phyloP scores from a whole-genome alignment of 148 eudicot genomes.

The Agrostemma githago region DNA sequence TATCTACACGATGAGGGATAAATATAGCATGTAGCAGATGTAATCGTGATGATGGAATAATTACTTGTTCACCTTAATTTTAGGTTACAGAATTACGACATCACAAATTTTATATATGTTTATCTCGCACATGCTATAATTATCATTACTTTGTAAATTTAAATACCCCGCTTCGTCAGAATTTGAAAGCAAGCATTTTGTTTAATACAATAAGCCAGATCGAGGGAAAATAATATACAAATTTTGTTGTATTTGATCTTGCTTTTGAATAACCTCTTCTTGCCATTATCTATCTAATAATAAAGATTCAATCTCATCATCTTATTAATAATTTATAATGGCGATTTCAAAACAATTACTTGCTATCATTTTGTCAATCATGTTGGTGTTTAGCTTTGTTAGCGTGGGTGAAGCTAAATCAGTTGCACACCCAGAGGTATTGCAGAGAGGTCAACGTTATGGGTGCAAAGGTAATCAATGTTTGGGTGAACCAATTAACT shows the following conservation, averaged over 20 bases:
- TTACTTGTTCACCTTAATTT: too few relatives aligned
- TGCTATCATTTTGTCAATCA: not conserved
- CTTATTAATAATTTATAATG: not conserved
- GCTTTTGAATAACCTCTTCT: not conserved
- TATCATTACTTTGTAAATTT: not conserved
- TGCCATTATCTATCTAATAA: too few relatives aligned
- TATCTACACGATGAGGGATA: not conserved
- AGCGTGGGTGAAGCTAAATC: not conserved
- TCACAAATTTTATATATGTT: not conserved
- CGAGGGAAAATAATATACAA: too few relatives aligned
- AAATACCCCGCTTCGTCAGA: not conserved
- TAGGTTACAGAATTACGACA: not conserved
- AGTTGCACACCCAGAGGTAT: not conserved
- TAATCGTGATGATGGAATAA: not conserved
- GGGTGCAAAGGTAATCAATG: too few relatives aligned
- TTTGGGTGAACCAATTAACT: too few relatives aligned
- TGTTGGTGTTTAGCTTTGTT: not conserved
- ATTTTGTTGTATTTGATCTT: too few relatives aligned
- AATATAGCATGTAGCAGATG: not conserved
- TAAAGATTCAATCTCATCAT: too few relatives aligned
- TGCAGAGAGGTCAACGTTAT: too few relatives aligned
- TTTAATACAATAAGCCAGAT: too few relatives aligned
- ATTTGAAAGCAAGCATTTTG: not conserved
- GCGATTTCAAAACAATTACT: not conserved
- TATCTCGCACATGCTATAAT: not conserved